Evolutionary conservation across 768 basidiomycete genomes (phyloP), one percentile per base, ranked within the genome.

Genomic region (Boletus tomentosulus): DNA sequence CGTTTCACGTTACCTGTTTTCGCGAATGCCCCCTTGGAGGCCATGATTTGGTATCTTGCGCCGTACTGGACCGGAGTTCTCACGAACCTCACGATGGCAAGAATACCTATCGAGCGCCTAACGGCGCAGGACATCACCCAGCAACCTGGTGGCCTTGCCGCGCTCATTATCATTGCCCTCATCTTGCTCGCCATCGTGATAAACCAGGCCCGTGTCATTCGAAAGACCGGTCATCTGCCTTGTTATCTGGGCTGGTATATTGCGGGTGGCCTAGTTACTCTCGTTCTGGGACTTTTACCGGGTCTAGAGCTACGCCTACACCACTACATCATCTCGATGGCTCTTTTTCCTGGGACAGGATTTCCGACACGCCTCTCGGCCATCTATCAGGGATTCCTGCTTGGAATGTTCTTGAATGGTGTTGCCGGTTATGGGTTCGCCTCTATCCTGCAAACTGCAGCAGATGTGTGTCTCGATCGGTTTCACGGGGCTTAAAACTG

Each of bases 341-440:
- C 79, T 10, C 75, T 92, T 48, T 77, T 92, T 30, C 89, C 91
- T 31, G 84, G 82, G 6, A 88, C 87, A 3, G 90, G 81, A 6
- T 92, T 92, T 63, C 87, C 90, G 1, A 93, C 91, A 28, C 79
- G 89, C 39, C 73, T 85, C 30, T 90, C 86, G 9, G 87, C 87
- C 0, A 77, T 92, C 46, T 86, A 86, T 65, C 90, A 92, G 69
- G 89, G 86, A 1, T 84, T 92, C 65, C 73, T 92, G 13, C 75
- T 93, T 31, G 92, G 92, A 2, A 77, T 93, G 69, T 92, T 92
- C 69, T 67, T 89, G 51, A 87, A 91, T 61, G 91, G 85, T 3
- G 83, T 79, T 19, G 89, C 85, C 3, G 86, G 86, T 6, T 95
- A 85, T 69, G 90, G 87, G 1, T 85, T 89, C 59, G 89, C 79